phyloP scores from a whole-genome alignment of 2,329 filamentous ascomycete species.

The Teratosphaeria zuluensis region DNA sequence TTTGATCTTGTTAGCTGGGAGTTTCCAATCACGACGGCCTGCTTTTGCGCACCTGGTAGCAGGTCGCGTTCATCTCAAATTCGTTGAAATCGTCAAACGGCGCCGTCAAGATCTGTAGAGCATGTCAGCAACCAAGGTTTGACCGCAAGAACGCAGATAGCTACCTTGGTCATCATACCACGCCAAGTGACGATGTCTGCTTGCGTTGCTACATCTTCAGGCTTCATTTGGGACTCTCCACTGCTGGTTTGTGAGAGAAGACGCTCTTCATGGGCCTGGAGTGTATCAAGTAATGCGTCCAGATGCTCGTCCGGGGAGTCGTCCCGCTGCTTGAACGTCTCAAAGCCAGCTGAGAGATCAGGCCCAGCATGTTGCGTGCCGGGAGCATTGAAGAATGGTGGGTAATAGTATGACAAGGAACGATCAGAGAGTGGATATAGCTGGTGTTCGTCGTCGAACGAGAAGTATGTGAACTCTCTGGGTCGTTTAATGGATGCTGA shows the following conservation, averaged over 20 bases:
- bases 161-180: constrained; percentile 99
- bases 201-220: constrained; percentile 31
- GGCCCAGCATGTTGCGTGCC: constrained; percentile 28
- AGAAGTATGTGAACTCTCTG: constrained; percentile 85
- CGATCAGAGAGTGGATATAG: constrained; percentile 63
- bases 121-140: no score
- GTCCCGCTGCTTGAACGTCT: constrained; percentile 64
- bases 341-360: constrained; percentile 71
- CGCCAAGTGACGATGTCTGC: constrained; percentile 85
- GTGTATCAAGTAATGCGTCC: constrained; percentile 67
- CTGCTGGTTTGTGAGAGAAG: constrained; percentile 48
- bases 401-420: constrained; percentile 81
- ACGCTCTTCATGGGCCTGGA: constrained; percentile 62
- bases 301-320: constrained; percentile 80
- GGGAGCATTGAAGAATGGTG: constrained; percentile 36
- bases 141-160: no score
- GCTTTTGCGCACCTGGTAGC: constrained; percentile 60
- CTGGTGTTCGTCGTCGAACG: constrained; percentile 74
- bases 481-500: constrained; percentile 66
- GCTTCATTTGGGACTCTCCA: constrained; percentile 2
- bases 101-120: constrained; percentile 66
- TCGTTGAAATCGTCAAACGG: constrained; percentile 76
- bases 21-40: background rate
- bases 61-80: constrained; percentile 95
- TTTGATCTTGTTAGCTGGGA: constrained; percentile 26